Percentiles rank a stretch among this genome's conserved stretches.
phyloP scores from a whole-genome alignment of 345 rosid species.

The Rhodomyrtus tomentosa region DNA sequence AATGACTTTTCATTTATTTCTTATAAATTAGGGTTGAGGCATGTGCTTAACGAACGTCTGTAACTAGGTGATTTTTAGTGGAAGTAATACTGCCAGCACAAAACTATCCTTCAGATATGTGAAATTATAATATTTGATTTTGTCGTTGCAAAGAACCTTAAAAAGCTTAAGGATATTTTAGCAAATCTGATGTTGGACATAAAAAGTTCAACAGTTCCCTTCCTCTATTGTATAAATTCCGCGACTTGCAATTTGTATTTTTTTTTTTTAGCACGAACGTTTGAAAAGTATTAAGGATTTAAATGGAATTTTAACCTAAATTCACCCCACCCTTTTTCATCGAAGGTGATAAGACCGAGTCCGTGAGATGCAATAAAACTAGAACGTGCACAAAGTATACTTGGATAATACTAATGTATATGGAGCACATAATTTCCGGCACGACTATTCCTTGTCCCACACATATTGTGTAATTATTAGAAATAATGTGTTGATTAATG shows the following conservation, averaged over 20 bases:
- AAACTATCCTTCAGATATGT: neutral
- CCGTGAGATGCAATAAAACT: too few relatives aligned
- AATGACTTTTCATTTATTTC: neutral
- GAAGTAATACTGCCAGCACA: neutral
- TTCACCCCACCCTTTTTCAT: too few relatives aligned
- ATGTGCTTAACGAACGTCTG: neutral
- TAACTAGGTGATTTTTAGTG: neutral
- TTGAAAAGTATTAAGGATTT: too few relatives aligned
- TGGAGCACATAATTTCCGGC: too few relatives aligned
- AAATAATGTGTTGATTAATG: too few relatives aligned
- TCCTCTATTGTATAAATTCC: too few relatives aligned
- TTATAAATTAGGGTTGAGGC: neutral
- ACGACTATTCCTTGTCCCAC: fast-evolving
- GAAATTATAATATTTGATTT: neutral
- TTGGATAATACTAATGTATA: too few relatives aligned
- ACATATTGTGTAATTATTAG: neutral
- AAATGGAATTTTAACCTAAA: too few relatives aligned
- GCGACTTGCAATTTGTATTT: neutral
- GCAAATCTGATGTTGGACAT: neutral
- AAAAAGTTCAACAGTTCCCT: neutral
- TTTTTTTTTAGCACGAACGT: neutral
- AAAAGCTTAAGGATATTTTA: neutral
- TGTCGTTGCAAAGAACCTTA: neutral
- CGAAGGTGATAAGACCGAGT: too few relatives aligned
- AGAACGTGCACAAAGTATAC: too few relatives aligned